Evolutionary conservation across 495 filamentous ascomycete genomes (phyloP).

Genomic region (Acidiella bohemica): DNA sequence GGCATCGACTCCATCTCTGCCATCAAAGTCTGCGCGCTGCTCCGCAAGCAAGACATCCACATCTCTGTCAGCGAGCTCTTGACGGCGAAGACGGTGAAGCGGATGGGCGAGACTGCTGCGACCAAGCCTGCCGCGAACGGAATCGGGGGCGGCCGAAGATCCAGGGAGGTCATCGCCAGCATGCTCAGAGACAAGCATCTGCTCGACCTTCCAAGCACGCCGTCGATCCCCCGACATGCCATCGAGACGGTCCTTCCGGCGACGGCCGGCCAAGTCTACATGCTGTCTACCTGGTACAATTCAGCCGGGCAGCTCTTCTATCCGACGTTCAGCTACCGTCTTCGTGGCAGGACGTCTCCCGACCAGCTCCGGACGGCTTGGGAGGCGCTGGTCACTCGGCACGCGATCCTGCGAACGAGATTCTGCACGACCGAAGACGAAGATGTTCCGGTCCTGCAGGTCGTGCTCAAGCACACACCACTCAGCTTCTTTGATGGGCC

Average conservation of each 20-base stretch:
- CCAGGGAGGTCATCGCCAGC: neutral
- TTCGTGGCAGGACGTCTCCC: constrained; percentile 23
- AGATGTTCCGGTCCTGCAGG: constrained; percentile 41
- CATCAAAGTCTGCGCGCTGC: constrained; percentile 55
- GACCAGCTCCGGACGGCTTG: constrained; percentile 38
- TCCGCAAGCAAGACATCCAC: constrained; percentile 44
- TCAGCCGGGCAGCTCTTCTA: constrained; percentile 47
- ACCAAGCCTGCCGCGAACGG: neutral
- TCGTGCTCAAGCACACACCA: constrained; percentile 26
- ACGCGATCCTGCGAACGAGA: constrained; percentile 46
- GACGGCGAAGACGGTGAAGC: constrained; percentile 44
- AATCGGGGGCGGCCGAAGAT: too few species aligned
- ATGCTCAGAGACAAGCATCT: neutral
- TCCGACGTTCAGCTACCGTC: constrained; percentile 44
- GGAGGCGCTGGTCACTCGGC: constrained; percentile 38
- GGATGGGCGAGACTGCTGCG: constrained; percentile 15
- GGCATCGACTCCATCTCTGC: constrained; percentile 85
- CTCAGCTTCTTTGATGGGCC: too few species aligned
- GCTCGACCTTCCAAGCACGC: neutral
- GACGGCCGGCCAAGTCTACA: constrained; percentile 58
- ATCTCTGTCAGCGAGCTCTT: constrained; percentile 55
- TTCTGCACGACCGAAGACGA: constrained; percentile 38
- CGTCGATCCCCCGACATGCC: constrained; percentile 18
- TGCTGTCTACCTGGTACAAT: constrained; percentile 55
- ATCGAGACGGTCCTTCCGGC: constrained; percentile 39